Evolutionary conservation across 2,329 filamentous ascomycete genomes (phyloP).

Genomic region (Paraphoma chrysanthemicola): DNA sequence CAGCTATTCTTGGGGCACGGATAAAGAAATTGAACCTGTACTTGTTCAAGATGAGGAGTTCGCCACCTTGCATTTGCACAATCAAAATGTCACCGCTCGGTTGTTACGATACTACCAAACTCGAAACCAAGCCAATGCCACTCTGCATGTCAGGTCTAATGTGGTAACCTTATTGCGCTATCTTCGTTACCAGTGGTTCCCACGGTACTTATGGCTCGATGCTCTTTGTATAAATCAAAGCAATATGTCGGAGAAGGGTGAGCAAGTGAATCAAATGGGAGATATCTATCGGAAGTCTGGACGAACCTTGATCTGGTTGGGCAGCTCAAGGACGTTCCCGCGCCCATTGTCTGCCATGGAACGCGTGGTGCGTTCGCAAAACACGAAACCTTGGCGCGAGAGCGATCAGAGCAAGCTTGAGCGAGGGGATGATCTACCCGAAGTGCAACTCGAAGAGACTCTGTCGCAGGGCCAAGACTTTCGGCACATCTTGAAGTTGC

Average conservation of each 20-base stretch:
- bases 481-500: not conserved
- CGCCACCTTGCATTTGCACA: not conserved
- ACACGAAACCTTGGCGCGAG: not conserved
- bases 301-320: conserved; percentile 2
- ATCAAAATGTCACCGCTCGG: not conserved
- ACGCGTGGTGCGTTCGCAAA: not conserved
- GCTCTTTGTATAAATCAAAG: conserved; percentile 2
- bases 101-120: not conserved
- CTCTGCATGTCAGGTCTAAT: not conserved
- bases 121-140: not conserved
- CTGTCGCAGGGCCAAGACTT: not conserved
- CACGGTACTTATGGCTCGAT: conserved; percentile 5
- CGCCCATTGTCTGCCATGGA: conserved; percentile 1
- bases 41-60: conserved; percentile 1
- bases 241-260: conserved; percentile 1
- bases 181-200: conserved; percentile 4
- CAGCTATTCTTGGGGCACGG: not conserved
- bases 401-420: not conserved
- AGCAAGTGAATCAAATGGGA: conserved; percentile 2
- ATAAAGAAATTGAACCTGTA: not conserved
- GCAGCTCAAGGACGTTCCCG: not conserved
- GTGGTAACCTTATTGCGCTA: conserved; percentile 1
- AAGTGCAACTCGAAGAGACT: not conserved
- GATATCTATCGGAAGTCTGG: conserved; percentile 2
- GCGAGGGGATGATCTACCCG: not conserved